Evolutionary conservation across 2,329 filamentous ascomycete species (phyloP).

Genomic region (Rhynchosporium graminicola): DNA sequence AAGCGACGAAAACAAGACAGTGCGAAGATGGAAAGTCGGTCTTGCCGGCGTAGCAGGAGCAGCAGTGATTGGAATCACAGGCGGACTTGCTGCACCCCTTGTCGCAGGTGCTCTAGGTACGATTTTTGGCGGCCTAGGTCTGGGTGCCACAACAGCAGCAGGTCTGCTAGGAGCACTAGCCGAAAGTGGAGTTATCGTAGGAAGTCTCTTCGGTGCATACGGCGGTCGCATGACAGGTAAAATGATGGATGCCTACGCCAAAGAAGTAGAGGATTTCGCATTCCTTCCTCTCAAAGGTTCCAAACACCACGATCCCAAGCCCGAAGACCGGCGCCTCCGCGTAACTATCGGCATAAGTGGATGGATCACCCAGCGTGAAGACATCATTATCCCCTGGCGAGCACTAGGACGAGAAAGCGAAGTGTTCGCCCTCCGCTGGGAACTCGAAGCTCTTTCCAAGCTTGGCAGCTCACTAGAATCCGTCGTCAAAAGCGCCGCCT

Average conservation of each 20-base stretch:
- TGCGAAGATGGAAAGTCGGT: conserved; percentile 86
- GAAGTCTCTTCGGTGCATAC: conserved; percentile 89
- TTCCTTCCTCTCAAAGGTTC: conserved; percentile 72
- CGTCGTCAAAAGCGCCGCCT: conserved; percentile 79
- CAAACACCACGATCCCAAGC: conserved; percentile 46
- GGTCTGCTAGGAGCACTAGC: conserved; percentile 78
- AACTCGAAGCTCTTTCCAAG: conserved; percentile 73
- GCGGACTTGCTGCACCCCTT: conserved; percentile 75
- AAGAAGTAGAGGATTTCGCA: conserved; percentile 85
- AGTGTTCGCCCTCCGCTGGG: conserved; percentile 82
- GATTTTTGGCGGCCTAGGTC: conserved; percentile 73
- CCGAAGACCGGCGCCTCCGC: conserved; percentile 68
- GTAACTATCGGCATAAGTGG: conserved; percentile 83
- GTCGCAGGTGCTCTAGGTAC: conserved; percentile 78
- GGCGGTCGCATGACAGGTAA: conserved; percentile 78
- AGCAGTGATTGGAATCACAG: conserved; percentile 70
- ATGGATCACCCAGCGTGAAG: conserved; percentile 72
- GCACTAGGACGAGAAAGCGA: conserved; percentile 73
- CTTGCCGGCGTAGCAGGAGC: conserved; percentile 87
- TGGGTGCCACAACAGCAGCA: conserved; percentile 73
- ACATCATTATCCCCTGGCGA: conserved; percentile 77
- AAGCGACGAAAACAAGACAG: conserved; percentile 67
- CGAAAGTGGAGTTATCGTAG: conserved; percentile 76
- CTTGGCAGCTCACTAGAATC: conserved; percentile 77
- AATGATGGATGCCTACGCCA: conserved; percentile 85